Evolutionary conservation across 2,329 filamentous ascomycete species (phyloP).

Genomic region (Fusarium sp.): DNA sequence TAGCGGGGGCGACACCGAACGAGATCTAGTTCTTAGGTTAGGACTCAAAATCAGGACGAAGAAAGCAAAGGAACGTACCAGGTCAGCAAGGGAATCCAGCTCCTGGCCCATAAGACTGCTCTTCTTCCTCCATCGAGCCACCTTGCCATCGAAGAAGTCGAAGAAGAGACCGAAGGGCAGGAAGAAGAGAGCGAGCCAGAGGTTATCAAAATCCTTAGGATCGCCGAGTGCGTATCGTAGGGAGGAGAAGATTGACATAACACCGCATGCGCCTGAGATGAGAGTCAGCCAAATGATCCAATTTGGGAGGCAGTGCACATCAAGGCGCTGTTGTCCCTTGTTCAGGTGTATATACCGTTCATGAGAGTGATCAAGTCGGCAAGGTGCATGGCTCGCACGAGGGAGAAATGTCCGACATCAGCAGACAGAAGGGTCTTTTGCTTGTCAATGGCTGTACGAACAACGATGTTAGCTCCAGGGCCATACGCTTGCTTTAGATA

Average conservation of each 20-base stretch:
- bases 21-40: conserved; percentile 74
- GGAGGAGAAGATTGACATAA: conserved; percentile 96
- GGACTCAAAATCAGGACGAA: neutral
- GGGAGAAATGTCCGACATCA: conserved; percentile 78
- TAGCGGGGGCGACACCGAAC: conserved; percentile 91
- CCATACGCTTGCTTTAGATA: neutral
- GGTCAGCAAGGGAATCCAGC: conserved; percentile 91
- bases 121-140: conserved; percentile 96
- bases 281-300: conserved; percentile 10
- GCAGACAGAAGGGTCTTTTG: conserved; percentile 78
- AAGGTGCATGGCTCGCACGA: conserved; percentile 77
- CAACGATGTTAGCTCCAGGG: conserved; percentile 10
- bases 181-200: conserved; percentile 86
- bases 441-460: conserved; percentile 72
- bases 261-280: conserved; percentile 77
- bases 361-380: conserved; percentile 86
- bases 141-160: conserved; percentile 97
- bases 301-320: neutral
- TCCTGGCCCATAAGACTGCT: conserved; percentile 98
- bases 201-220: conserved; percentile 71
- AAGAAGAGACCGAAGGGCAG: conserved; percentile 96
- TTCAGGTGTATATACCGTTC: conserved; percentile 66
- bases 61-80: conserved; percentile 68
- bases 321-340: neutral
- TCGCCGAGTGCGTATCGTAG: conserved; percentile 90